Base-by-base conservation (phyloP, 2,329 filamentous ascomycete genomes). In the Aureobasidium sp. region DNA sequence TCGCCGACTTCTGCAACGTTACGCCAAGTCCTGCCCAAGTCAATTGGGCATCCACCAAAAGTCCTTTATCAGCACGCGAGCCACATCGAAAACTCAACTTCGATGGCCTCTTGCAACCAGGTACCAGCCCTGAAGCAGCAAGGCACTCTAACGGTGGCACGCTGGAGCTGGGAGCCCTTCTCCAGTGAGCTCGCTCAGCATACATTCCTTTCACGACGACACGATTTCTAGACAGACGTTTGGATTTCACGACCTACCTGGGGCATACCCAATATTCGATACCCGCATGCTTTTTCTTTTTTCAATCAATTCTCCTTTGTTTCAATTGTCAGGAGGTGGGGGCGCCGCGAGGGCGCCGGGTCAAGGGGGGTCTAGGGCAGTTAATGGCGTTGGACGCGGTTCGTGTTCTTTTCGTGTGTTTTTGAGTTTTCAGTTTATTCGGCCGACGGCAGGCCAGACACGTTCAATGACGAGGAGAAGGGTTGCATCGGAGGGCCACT, bases 1-100 rank as follows among this genome's bases (percentile, higher is more conserved):
- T 97, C 77, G 86, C 91, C 58, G 94, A 99, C 72, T 99, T 96
- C 76, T 88, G 97, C 72, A 97, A 97, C 76, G 93, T 97, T 73
- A 96, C 94, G 7, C 94, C 94, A 0, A 96, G 91, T 71, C 94
- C 94, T 22, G 94, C 91, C 29, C 94, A 97, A 77, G 90, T 86
- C 68, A 83, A 87, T 11, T 97, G 91, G 89, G 77, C 77, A 36
- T 76, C 78, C 8, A 72, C 73, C 20, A 90, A 88, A 73, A 96
- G 91, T 0, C 91, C 91, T 12, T 76, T 85, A 12, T 81, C 84
- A 31, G 79, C 79, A 62, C 90, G 85, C 67, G 84, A 88, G 51
- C 83, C 89, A n/a, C 80, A 90, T 69, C 84, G 89, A 71, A 82
- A 87, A 65, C 79, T 96, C 63, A 95, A 92, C 61, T 95, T 96